Evolutionary conservation across 2,329 filamentous ascomycete genomes (phyloP), one percentile per base, ranked within the genome.

Genomic region (Alternaria sp.): DNA sequence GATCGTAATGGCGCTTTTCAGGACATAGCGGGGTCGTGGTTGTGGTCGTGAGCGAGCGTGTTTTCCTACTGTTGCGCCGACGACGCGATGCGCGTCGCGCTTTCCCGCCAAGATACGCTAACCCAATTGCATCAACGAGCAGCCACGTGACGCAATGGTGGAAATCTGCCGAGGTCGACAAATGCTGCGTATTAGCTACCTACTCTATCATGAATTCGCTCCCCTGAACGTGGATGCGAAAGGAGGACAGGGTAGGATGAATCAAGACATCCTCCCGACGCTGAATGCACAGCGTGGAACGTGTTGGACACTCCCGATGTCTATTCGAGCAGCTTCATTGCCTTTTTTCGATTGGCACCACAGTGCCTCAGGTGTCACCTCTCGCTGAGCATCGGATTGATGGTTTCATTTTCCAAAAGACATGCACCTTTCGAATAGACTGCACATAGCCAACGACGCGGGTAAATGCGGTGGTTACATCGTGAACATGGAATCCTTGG

Each of bases 1-100:
- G 67, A 68, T 72, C 52, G 59, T 57, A 30, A 60, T 45, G 21
- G 58, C 23, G 32, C 40, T 58, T 50, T 40, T 69, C 63, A 73
- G 61, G 58, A 62, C 71, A 74, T 74, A 55, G 62, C 63, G 65
- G 60, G 61, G 64, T 17, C 19, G 54, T 25, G 44, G 47, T 59
- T 25, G 66, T 67, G 58, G 47, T 57, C 40, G 54, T 61, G 49
- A 45, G 43, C 44, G 63, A 30, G 56, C 40, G 56, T 52, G 60
- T 57, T 52, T 59, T 59, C 63, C 43, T 59, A 59, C 57, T 60
- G 55, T 45, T 65, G 57, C 65, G 55, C 66, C 63, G 54, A 66
- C 67, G 64, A 73, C 71, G 69, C 71, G 70, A 50, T 59, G 47
- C 69, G 69, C 68, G 69, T 69, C 69, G 70, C 70, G 70, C 61